phyloP scores from a whole-genome alignment of 1,284 basidiomycete genomes.

The Wolfiporia cocos region DNA sequence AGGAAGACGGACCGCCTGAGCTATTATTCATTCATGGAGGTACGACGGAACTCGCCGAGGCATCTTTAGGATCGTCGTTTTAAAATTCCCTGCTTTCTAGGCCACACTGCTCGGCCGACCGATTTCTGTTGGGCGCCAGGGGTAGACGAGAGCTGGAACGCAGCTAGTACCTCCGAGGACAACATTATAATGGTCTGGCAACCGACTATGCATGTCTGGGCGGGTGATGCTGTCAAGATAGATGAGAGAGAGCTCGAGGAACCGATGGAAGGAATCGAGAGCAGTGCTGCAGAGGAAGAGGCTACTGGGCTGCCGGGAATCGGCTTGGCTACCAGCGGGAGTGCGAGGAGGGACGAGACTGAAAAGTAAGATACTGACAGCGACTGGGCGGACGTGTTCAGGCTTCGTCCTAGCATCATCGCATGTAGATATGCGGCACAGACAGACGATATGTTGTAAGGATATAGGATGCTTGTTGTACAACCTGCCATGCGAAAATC shows the following conservation, averaged over 20 bases:
- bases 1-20: conserved; percentile 96
- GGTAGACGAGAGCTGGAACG: conserved; percentile 69
- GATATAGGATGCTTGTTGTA: conserved; percentile 13
- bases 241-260: conserved; percentile 78
- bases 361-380: conserved; percentile 1
- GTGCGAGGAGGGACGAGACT: conserved; percentile 3
- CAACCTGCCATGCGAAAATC: no score
- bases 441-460: background rate
- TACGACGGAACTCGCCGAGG: conserved; percentile 30
- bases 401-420: background rate
- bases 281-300: background rate
- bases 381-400: background rate
- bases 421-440: background rate
- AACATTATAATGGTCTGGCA: conserved; percentile 89
- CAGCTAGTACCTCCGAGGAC: conserved; percentile 77
- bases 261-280: conserved; percentile 70
- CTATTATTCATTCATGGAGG: conserved; percentile 91
- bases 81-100: conserved; percentile 26
- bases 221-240: conserved; percentile 72
- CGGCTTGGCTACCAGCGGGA: conserved; percentile 7
- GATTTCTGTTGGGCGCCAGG: conserved; percentile 86
- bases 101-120: conserved; percentile 75
- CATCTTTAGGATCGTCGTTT: background rate
- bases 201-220: conserved; percentile 83
- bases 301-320: conserved; percentile 4